Percentiles rank a stretch among this genome's conserved stretches.
Conservation (phyloP, 306 rosid species). For the Prunus kanzakura region DNA sequence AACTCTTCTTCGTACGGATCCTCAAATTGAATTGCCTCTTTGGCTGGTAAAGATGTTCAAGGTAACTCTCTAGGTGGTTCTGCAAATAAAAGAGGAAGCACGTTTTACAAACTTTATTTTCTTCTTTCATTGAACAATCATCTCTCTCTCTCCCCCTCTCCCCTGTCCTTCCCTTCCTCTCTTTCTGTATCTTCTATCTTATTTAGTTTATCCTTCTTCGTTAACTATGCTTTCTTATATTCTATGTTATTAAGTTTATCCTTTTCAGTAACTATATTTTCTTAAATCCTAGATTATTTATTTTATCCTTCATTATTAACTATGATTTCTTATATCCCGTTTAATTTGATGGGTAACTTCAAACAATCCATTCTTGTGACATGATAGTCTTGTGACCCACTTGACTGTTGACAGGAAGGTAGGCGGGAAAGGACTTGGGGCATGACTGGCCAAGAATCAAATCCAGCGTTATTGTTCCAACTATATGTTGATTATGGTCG, state of each 20-base stretch:
- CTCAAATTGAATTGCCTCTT: conserved; percentile 84
- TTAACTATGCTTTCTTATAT: not conserved
- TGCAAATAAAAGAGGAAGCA: conserved; percentile 5
- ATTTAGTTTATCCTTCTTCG: too few relatives aligned
- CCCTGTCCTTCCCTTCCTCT: too few relatives aligned
- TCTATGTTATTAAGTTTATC: too few relatives aligned
- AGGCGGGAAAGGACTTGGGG: conserved; percentile 58
- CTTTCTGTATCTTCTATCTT: too few relatives aligned
- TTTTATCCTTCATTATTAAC: too few relatives aligned
- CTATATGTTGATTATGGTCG: conserved; percentile 84
- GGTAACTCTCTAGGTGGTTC: conserved; percentile 46
- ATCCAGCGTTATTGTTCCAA: conserved; percentile 77
- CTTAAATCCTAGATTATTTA: too few relatives aligned
- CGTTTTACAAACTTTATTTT: not conserved
- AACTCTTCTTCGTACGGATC: conserved; percentile 76
- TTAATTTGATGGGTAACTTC: not conserved
- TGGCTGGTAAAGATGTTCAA: conserved; percentile 90
- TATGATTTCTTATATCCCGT: not conserved
- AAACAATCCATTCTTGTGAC: not conserved
- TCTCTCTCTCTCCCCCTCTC: not conserved
- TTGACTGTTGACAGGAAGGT: conserved; percentile 59
- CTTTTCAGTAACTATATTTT: too few relatives aligned
- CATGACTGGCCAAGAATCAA: conserved; percentile 85
- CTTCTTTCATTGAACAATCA: not conserved
- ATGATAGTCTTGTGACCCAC: conserved; percentile 14